phyloP scores from a whole-genome alignment of 23 red algal species.

The Chondrus crispus region DNA sequence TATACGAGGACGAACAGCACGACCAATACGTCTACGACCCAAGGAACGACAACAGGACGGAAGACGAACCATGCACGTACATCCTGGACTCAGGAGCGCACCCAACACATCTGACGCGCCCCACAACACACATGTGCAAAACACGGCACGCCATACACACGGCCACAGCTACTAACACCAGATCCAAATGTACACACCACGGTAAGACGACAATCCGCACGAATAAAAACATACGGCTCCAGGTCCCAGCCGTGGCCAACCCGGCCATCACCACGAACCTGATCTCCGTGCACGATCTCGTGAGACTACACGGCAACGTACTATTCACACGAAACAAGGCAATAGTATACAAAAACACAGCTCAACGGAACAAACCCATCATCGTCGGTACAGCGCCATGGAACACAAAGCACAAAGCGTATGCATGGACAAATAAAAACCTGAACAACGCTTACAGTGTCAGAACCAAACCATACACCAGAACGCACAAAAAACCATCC shows the following conservation, averaged over 20 bases:
- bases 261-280: background rate
- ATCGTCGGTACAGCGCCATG: too few species aligned
- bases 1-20: too few species aligned
- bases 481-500: too few species aligned
- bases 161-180: background rate
- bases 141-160: background rate
- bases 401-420: too few species aligned
- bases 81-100: slow-evolving; percentile 17
- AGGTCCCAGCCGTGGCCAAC: background rate
- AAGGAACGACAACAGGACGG: too few species aligned
- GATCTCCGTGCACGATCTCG: background rate
- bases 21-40: too few species aligned
- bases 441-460: too few species aligned
- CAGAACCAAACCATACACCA: too few species aligned
- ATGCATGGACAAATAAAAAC: too few species aligned
- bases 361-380: too few species aligned
- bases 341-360: too few species aligned
- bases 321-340: too few species aligned
- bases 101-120: background rate
- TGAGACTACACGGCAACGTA: background rate
- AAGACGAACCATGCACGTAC: background rate
- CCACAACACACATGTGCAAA: background rate
- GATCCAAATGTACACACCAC: background rate
- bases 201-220: background rate
- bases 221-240: background rate